A percentile compares a stretch with the other conserved stretches of the same genome.
Evolutionary conservation across 2,329 filamentous ascomycete species (phyloP).

Genomic region (Fusarium staphyleae): DNA sequence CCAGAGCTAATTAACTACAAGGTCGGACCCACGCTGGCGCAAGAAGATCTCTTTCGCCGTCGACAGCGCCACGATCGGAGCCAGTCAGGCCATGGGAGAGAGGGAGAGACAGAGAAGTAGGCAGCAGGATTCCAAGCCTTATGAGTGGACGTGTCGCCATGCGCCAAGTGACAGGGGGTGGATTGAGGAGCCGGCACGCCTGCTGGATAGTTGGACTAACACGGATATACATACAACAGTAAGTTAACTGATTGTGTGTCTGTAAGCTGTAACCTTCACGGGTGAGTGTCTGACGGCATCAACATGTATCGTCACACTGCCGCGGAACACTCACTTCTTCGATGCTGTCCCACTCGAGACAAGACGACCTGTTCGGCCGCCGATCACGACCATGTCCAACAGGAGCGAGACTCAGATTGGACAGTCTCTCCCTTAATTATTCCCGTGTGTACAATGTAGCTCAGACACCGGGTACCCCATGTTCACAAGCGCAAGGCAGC

Average conservation of each 20-base stretch:
- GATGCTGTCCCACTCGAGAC: no score
- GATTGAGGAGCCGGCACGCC: neutral
- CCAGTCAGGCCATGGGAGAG: neutral
- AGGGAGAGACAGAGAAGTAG: conserved; percentile 20
- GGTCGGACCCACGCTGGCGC: no score
- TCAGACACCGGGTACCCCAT: neutral
- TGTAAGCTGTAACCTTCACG: no score
- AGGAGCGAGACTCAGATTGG: no score
- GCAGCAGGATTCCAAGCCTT: conserved; percentile 43
- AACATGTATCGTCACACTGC: neutral
- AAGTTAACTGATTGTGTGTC: no score
- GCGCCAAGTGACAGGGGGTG: conserved; percentile 2
- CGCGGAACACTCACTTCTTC: neutral
- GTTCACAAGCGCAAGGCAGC: conserved; percentile 28
- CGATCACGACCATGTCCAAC: neutral
- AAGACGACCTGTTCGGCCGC: neutral
- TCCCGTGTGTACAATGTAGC: conserved; percentile 2
- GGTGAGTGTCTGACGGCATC: no score
- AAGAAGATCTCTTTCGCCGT: no score
- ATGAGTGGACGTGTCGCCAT: conserved; percentile 36
- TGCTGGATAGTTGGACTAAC: no score
- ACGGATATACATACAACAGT: no score
- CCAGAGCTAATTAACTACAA: neutral
- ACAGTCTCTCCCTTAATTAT: no score
- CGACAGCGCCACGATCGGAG: no score